Percentiles rank a stretch among this genome's conserved stretches.
These are phyloP conservation scores for Candida ficus DNA, from an alignment of 805 yeast species.

Conservation along the genomic window DNA sequence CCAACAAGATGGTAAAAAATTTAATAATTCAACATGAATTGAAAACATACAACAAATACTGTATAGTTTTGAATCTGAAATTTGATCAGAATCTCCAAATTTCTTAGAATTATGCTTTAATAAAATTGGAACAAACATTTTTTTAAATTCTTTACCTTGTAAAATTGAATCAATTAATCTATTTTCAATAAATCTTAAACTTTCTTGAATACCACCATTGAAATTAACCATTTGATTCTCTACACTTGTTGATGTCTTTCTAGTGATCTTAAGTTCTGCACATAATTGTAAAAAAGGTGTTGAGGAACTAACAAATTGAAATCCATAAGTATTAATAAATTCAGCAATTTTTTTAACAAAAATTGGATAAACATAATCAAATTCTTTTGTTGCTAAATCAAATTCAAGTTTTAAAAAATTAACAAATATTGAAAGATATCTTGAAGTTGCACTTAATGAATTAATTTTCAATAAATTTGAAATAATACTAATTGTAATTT, in stretches of 20 bases:
- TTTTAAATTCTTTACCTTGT: conserved; percentile 5
- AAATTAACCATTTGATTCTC: conserved; percentile 10
- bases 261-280: conserved; percentile 5
- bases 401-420: conserved; percentile 13
- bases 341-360: conserved; percentile 15
- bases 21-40: conserved; percentile 13
- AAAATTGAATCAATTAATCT: conserved; percentile 6
- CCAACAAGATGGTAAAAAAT: conserved; percentile 16
- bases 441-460: conserved; percentile 6
- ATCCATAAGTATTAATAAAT: conserved; percentile 15
- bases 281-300: conserved; percentile 14
- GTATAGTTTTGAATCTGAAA: conserved; percentile 17
- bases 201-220: conserved; percentile 14
- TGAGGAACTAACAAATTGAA: conserved; percentile 11
- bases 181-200: conserved; percentile 12
- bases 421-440: conserved; percentile 15
- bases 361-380: conserved; percentile 6
- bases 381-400: conserved; percentile 3
- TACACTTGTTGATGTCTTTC: conserved; percentile 7
- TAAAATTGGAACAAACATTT: conserved; percentile 4
- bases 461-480: conserved; percentile 13
- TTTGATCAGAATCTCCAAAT: conserved; percentile 4
- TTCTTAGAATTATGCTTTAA: conserved; percentile 6
- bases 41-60: conserved; percentile 18
- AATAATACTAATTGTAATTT: conserved; percentile 15